Percentiles rank a stretch among this genome's conserved stretches.
Conservation (phyloP, 1,284 basidiomycete species). For the Termitomyces sp. region DNA sequence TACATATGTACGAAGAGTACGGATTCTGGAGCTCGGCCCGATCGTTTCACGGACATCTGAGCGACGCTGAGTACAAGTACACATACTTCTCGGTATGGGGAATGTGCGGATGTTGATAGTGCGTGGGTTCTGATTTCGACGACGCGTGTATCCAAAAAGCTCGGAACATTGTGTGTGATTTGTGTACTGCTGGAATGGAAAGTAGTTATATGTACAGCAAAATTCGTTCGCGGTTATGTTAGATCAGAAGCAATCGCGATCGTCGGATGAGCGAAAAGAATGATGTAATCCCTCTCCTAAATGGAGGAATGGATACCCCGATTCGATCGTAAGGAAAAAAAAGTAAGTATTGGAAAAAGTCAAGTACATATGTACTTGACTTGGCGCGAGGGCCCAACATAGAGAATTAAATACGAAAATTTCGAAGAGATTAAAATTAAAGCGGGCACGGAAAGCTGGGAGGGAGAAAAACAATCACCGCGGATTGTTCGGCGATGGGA, state of each 20-base stretch:
- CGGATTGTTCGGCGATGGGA: conserved; percentile 10
- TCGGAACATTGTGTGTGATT: background rate
- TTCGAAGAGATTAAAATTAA: background rate
- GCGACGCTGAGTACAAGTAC: background rate
- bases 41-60: background rate
- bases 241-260: no score
- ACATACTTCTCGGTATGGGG: background rate
- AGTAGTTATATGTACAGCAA: no score
- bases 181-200: no score
- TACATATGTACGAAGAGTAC: background rate
- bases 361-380: background rate
- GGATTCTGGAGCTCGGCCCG: background rate
- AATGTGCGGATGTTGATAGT: no score
- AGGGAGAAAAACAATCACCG: background rate
- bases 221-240: no score
- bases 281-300: background rate
- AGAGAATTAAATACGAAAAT: background rate
- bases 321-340: background rate
- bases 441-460: conserved; percentile 1
- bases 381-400: background rate
- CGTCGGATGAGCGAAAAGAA: no score
- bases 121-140: background rate
- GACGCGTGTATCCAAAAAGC: background rate
- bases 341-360: background rate
- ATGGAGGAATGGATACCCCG: conserved; percentile 7